Percentiles rank a stretch among this genome's conserved stretches.
These are phyloP conservation scores for Chrysosporium queenslandicum DNA, from an alignment of 2,329 filamentous ascomycete species.

Conservation along the genomic window DNA sequence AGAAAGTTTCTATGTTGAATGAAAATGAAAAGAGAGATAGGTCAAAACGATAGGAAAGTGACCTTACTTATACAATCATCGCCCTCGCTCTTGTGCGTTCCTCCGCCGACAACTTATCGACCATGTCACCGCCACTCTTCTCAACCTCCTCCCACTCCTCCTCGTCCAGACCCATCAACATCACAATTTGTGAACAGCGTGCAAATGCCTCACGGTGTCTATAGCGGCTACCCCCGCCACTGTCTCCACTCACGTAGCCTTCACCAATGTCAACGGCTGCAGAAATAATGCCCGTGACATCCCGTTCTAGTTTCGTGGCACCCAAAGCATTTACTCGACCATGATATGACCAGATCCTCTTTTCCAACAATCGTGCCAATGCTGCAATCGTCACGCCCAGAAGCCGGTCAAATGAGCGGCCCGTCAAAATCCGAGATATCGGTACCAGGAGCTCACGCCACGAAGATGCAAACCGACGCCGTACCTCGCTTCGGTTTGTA, in stretches of 20 bases:
- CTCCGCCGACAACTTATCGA: constrained; percentile 58
- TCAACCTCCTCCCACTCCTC: constrained; percentile 83
- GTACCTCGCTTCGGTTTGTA: constrained; percentile 55
- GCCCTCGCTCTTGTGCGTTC: constrained; percentile 63
- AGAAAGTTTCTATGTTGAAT: neutral
- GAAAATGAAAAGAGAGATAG: neutral
- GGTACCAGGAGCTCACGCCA: constrained; percentile 83
- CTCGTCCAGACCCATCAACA: constrained; percentile 89
- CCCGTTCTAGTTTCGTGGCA: constrained; percentile 71
- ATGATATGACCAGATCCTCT: constrained; percentile 70
- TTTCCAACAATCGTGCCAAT: constrained; percentile 71
- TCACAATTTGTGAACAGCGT: constrained; percentile 66
- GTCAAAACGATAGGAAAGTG: neutral
- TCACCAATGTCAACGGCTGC: constrained; percentile 34
- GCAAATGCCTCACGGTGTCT: constrained; percentile 66
- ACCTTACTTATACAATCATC: constrained; percentile 42
- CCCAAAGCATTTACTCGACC: constrained; percentile 72
- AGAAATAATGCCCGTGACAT: constrained; percentile 63
- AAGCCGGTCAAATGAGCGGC: constrained; percentile 63
- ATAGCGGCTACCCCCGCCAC: constrained; percentile 49
- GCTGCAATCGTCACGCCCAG: constrained; percentile 64
- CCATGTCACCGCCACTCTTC: constrained; percentile 42
- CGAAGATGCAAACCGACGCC: constrained; percentile 67
- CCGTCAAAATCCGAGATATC: constrained; percentile 72
- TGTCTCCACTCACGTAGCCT: constrained; percentile 25